A percentile compares a stretch with the other conserved stretches of the same genome.
Evolutionary conservation across 2,329 filamentous ascomycete species (phyloP).

Genomic region (Beauveria medogensis): DNA sequence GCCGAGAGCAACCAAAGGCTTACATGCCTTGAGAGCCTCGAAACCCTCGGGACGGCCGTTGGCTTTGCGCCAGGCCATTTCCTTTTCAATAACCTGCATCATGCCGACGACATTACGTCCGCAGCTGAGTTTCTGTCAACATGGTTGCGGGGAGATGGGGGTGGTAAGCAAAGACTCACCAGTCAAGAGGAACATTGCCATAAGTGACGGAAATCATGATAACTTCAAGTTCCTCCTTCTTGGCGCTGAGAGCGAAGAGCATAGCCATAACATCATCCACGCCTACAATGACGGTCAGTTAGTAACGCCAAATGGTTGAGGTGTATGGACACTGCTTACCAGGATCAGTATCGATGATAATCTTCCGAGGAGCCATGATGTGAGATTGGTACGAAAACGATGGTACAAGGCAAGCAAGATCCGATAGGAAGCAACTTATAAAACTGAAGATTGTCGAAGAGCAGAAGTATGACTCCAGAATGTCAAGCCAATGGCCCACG

Average conservation of each 20-base stretch:
- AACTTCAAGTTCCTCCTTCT: slow-evolving; percentile 77
- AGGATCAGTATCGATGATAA: slow-evolving; percentile 96
- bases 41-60: slow-evolving; percentile 64
- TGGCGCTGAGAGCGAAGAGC: slow-evolving; percentile 74
- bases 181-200: slow-evolving; percentile 83
- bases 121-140: slow-evolving; percentile 45
- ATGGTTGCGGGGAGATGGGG: background rate
- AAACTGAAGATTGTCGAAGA: background rate
- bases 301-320: too few species aligned
- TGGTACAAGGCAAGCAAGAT: background rate
- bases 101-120: slow-evolving; percentile 81
- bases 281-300: slow-evolving; percentile 38
- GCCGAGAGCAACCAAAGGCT: slow-evolving; percentile 80
- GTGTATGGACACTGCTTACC: slow-evolving; percentile 36
- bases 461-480: background rate
- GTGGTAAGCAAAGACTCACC: slow-evolving; percentile 36
- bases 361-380: slow-evolving; percentile 57
- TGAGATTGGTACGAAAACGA: background rate
- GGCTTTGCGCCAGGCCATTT: slow-evolving; percentile 71
- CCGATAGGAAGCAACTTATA: background rate
- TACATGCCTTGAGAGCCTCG: slow-evolving; percentile 60
- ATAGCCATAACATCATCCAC: slow-evolving; percentile 89
- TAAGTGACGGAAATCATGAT: slow-evolving; percentile 83
- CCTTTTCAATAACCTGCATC: slow-evolving; percentile 87
- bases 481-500: background rate